Percentiles rank a stretch among this genome's conserved stretches.
Evolutionary conservation across 306 rosid species (phyloP).

Genomic region (Prunus kanzakura): DNA sequence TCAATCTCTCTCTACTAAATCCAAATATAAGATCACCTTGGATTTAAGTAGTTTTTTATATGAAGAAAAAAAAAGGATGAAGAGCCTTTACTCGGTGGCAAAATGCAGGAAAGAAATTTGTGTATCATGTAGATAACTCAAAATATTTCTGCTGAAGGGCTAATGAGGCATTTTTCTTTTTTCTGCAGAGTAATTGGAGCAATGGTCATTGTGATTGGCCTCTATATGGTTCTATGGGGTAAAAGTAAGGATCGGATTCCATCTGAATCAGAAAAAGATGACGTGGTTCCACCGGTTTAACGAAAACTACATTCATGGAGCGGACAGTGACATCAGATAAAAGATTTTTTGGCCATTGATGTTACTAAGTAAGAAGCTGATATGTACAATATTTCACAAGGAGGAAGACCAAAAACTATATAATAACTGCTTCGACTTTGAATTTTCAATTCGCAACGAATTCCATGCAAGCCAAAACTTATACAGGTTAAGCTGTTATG

Average conservation of each 20-base stretch:
- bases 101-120: no score
- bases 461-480: neutral
- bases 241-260: slow-evolving; percentile 35
- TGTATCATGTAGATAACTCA: no score
- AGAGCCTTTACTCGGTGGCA: neutral
- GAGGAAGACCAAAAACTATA: neutral
- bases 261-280: neutral
- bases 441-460: neutral
- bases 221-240: slow-evolving; percentile 54
- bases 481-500: no score
- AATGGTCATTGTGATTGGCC: slow-evolving; percentile 36
- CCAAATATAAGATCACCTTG: neutral
- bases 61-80: neutral
- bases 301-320: neutral
- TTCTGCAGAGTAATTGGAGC: slow-evolving; percentile 47
- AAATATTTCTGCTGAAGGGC: neutral
- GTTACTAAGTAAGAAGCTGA: neutral
- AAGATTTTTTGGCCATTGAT: neutral
- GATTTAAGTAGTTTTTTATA: neutral
- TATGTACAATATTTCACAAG: neutral
- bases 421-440: neutral
- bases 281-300: slow-evolving; percentile 14
- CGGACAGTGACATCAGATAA: neutral
- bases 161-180: neutral
- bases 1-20: neutral